Base-by-base conservation (phyloP, 2,329 filamentous ascomycete genomes). In the Microthyrium microscopicum region DNA sequence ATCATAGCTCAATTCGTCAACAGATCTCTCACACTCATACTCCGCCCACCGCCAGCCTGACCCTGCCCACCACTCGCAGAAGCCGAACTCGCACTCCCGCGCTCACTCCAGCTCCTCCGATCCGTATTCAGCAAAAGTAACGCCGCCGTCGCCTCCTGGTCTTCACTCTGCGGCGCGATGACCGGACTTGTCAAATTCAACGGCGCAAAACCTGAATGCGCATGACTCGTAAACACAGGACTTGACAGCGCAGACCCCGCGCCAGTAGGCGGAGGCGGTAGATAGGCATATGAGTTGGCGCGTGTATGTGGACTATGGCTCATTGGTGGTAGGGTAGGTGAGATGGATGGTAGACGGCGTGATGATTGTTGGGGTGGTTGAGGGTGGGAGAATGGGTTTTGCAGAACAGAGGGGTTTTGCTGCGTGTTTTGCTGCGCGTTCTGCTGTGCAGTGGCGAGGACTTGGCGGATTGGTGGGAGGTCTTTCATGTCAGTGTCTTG, bases 41-140 rank as follows among this genome's bases (percentile, higher is more conserved):
- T 26, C 12, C 36, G 11, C 11, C 31, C 31, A 15, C n/a, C 20
- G 9, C 6, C 25, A 13, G 7, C 20, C n/a, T n/a, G n/a, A 29
- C 27, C 9, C 27, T 17, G 27, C 19, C 30, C 30, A 9, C 8
- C 20, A 9, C 28, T 34, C 20, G 41, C 25, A 40, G 45, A 24
- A 20, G 42, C 31, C 37, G 7, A 38, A 34, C 39, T 22, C 26
- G 33, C 24, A n/a, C 34, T 33, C 24, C 37, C 37, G 18, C 40
- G 35, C 32, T 36, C 44, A 38, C 42, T 47, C 57, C 59, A 61
- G 35, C 48, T 56, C 22, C 81, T 65, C 26, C 81, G 69, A 50
- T 89, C 83, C 34, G 66, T 73, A 43, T 85, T 91, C 38, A 94
- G 60, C 84, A 93, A 92, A 51, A 93, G 55, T 44, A 93, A 53